These are phyloP conservation scores for Colletotrichum scovillei DNA, from an alignment of 2,329 filamentous ascomycete genomes.

Conservation along the genomic window DNA sequence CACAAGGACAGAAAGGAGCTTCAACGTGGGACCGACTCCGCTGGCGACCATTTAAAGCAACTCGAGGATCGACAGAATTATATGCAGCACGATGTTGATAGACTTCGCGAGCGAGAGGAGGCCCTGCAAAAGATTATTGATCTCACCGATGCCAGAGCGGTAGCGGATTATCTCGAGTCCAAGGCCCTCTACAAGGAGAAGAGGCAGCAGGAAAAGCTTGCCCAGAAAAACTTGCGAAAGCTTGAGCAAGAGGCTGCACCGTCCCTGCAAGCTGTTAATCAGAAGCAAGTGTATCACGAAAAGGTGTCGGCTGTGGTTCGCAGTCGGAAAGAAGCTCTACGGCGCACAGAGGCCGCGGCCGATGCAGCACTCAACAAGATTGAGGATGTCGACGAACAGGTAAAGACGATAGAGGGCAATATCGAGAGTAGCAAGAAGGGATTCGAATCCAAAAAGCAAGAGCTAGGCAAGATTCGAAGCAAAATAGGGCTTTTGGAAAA, in stretches of 20 bases:
- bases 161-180: constrained; percentile 72
- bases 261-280: constrained; percentile 73
- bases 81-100: constrained; percentile 85
- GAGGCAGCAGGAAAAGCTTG: constrained; percentile 65
- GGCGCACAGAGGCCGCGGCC: constrained; percentile 63
- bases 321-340: constrained; percentile 65
- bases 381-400: constrained; percentile 43
- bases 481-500: constrained; percentile 73
- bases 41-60: constrained; percentile 72
- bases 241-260: constrained; percentile 74
- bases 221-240: constrained; percentile 66
- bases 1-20: constrained; percentile 76
- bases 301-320: constrained; percentile 67
- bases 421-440: constrained; percentile 63
- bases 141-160: constrained; percentile 73
- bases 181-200: constrained; percentile 59
- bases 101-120: constrained; percentile 79
- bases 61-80: constrained; percentile 79
- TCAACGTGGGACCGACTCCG: constrained; percentile 66
- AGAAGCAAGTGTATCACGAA: constrained; percentile 75
- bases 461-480: constrained; percentile 61
- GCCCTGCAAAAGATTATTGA: constrained; percentile 73
- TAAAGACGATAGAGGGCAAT: constrained; percentile 48
- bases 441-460: constrained; percentile 62
- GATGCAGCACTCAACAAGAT: constrained; percentile 56